Evolutionary conservation across 2,329 filamentous ascomycete genomes (phyloP).

Genomic region (Phialophora chinensis): DNA sequence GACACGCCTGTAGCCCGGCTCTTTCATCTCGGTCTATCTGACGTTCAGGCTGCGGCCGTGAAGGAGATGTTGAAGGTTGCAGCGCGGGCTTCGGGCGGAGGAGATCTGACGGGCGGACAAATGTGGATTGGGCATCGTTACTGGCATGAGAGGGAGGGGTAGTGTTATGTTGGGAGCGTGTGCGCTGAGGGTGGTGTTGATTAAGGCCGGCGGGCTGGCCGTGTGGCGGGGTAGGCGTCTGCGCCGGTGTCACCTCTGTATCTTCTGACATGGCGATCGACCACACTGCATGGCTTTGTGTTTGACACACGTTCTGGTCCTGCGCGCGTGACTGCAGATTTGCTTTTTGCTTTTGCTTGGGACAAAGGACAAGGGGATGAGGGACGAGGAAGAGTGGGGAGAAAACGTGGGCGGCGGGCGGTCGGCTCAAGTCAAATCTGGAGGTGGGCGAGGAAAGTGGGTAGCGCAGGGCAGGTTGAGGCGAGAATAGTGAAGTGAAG

Average conservation of each 20-base stretch:
- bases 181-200: slow-evolving; percentile 29
- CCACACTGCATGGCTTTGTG: slow-evolving; percentile 30
- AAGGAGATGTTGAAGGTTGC: slow-evolving; percentile 52
- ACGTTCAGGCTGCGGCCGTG: slow-evolving; percentile 51
- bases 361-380: not conserved
- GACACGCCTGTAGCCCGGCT: slow-evolving; percentile 71
- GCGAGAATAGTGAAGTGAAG: slow-evolving; percentile 1
- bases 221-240: slow-evolving; percentile 25
- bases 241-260: slow-evolving; percentile 32
- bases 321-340: slow-evolving; percentile 1
- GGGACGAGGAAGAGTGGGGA: slow-evolving; percentile 1
- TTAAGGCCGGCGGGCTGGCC: slow-evolving; percentile 25
- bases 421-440: slow-evolving; percentile 8
- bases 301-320: slow-evolving; percentile 15
- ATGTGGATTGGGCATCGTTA: slow-evolving; percentile 50
- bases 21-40: slow-evolving; percentile 57
- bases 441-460: slow-evolving; percentile 3
- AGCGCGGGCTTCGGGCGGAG: slow-evolving; percentile 50
- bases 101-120: slow-evolving; percentile 57
- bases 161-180: slow-evolving; percentile 34
- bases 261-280: slow-evolving; percentile 33
- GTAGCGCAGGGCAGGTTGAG: not conserved
- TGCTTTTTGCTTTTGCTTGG: not conserved
- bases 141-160: slow-evolving; percentile 35
- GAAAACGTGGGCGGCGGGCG: slow-evolving; percentile 2